phyloP scores from a whole-genome alignment of 1,139 yeast genomes.

The Meyerozyma elateridarum region DNA sequence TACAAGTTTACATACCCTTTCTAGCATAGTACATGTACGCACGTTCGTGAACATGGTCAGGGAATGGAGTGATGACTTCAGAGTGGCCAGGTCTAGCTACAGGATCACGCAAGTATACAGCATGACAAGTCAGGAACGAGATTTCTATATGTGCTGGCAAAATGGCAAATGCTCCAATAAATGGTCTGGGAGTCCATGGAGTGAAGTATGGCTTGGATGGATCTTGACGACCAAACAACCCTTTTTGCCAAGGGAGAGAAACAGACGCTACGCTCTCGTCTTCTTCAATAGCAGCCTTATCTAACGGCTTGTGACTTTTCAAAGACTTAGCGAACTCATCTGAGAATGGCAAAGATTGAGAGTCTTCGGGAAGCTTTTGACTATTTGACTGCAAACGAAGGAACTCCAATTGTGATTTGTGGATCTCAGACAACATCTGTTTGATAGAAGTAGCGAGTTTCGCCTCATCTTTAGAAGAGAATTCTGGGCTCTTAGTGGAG shows the following conservation, averaged over 20 bases:
- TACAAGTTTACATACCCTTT: conserved; percentile 51
- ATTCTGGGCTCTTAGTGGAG: conserved; percentile 34
- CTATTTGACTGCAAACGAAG: conserved; percentile 36
- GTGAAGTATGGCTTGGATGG: conserved; percentile 82
- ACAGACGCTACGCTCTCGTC: conserved; percentile 50
- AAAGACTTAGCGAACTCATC: conserved; percentile 57
- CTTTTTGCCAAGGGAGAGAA: conserved; percentile 69
- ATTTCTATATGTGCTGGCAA: conserved; percentile 90
- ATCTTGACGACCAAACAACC: conserved; percentile 74
- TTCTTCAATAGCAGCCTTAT: conserved; percentile 51
- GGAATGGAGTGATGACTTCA: conserved; percentile 90
- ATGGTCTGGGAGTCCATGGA: conserved; percentile 95
- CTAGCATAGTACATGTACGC: conserved; percentile 94
- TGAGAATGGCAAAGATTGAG: conserved; percentile 39
- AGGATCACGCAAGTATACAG: conserved; percentile 92
- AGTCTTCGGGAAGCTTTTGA: conserved; percentile 24
- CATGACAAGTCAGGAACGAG: conserved; percentile 88
- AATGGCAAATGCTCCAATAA: conserved; percentile 86
- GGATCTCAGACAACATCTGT: conserved; percentile 52
- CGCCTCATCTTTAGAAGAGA: conserved; percentile 30
- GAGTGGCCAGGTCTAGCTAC: conserved; percentile 97
- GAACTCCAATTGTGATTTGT: conserved; percentile 45
- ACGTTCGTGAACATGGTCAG: conserved; percentile 79
- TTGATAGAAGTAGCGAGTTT: conserved; percentile 45
- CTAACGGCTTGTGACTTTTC: conserved; percentile 41